Conservation (phyloP, 768 basidiomycete species). For the Coprinopsis strossmayeri region DNA sequence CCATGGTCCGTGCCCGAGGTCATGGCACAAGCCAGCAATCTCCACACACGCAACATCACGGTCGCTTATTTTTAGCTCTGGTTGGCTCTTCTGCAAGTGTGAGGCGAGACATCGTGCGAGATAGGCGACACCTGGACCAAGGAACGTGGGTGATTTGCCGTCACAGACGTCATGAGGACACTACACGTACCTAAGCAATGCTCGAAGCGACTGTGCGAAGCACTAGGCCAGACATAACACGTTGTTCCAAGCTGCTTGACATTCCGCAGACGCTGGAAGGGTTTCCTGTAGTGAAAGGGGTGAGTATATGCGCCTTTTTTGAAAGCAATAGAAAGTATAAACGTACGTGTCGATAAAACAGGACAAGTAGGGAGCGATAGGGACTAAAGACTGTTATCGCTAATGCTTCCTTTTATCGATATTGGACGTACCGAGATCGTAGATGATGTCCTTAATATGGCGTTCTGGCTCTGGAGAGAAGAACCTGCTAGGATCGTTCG, state of each 20-base stretch:
- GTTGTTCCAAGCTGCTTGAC: constrained; percentile 80
- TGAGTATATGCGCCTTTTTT: not conserved
- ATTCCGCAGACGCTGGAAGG: constrained; percentile 71
- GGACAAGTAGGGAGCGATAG: constrained; percentile 27
- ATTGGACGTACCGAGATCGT: constrained; percentile 10
- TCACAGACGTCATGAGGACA: not conserved
- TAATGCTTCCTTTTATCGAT: not conserved
- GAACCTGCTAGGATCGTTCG: not conserved
- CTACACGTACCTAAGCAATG: constrained; percentile 62
- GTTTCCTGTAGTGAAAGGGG: constrained; percentile 34
- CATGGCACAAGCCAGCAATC: constrained; percentile 77
- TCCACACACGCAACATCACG: constrained; percentile 74
- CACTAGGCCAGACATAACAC: constrained; percentile 71
- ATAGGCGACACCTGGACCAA: constrained; percentile 58
- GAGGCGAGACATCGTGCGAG: constrained; percentile 60
- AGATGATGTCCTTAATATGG: constrained; percentile 13
- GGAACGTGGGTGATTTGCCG: constrained; percentile 3
- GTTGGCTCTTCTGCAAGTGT: constrained; percentile 52
- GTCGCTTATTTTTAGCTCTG: constrained; percentile 56
- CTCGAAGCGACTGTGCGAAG: constrained; percentile 78
- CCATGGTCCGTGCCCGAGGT: constrained; percentile 83
- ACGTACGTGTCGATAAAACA: constrained; percentile 63
- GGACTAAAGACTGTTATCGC: constrained; percentile 22
- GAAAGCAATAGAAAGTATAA: not conserved
- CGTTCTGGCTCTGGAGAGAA: not conserved